These are phyloP conservation scores for Hysterium pulicare DNA, from an alignment of 2,329 filamentous ascomycete species.

Conservation along the genomic window DNA sequence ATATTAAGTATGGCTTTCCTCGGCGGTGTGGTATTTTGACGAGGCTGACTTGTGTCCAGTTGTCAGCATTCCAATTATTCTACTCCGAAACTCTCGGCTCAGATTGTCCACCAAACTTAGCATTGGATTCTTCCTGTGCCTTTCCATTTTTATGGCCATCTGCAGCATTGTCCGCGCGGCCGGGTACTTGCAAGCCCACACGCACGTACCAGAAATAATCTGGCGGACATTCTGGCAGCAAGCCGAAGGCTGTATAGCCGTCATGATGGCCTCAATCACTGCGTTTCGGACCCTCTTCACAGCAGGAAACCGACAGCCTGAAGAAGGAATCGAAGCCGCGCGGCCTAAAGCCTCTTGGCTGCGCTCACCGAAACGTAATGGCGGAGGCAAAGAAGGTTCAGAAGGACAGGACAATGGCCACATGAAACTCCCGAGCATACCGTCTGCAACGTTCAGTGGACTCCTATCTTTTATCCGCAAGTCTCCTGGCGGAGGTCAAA, in stretches of 20 bases:
- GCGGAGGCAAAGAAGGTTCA: no score
- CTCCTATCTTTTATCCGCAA: no score
- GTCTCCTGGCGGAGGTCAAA: no score
- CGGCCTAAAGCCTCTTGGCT: no score
- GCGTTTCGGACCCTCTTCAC: conserved; percentile 15
- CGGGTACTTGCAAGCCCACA: not conserved
- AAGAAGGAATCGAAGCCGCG: no score
- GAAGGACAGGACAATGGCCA: no score
- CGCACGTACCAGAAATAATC: not conserved
- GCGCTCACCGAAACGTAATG: no score
- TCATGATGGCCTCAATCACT: conserved; percentile 19
- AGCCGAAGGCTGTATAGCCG: conserved; percentile 13
- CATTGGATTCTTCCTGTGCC: not conserved
- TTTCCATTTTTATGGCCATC: not conserved
- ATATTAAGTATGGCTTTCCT: not conserved
- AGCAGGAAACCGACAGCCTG: not conserved
- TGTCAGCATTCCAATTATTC: not conserved
- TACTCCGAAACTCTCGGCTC: not conserved
- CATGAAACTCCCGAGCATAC: no score
- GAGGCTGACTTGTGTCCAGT: not conserved
- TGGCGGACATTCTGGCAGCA: conserved; percentile 19
- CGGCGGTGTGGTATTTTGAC: no score
- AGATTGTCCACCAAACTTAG: not conserved
- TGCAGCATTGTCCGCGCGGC: not conserved
- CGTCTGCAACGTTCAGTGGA: no score